Percentiles rank a stretch among this genome's conserved stretches.
Evolutionary conservation across 768 basidiomycete genomes (phyloP).

Genomic region (Suillus decipiens): DNA sequence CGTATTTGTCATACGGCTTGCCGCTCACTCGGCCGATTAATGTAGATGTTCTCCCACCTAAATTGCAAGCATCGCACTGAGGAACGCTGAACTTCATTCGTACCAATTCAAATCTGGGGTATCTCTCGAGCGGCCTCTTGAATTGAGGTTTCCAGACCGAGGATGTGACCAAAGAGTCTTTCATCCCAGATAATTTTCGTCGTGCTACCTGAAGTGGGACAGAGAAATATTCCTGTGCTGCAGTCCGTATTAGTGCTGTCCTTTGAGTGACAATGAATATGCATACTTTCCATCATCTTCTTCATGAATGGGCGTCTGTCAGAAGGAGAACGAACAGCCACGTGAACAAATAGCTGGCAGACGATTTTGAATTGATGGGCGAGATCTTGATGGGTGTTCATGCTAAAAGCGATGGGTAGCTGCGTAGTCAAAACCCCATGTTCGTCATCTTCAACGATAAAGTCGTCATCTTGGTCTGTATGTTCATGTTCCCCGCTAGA

Average conservation of each 20-base stretch:
- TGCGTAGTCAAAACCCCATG: slow-evolving; percentile 38
- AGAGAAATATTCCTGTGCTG: slow-evolving; percentile 71
- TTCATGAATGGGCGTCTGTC: slow-evolving; percentile 60
- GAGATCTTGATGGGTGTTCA: slow-evolving; percentile 75
- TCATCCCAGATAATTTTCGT: slow-evolving; percentile 67
- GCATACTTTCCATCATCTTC: slow-evolving; percentile 49
- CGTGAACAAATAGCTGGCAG: slow-evolving; percentile 84
- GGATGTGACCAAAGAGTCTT: slow-evolving; percentile 80
- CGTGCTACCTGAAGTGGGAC: slow-evolving; percentile 67
- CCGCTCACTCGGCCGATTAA: slow-evolving; percentile 64
- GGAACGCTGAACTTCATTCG: slow-evolving; percentile 57
- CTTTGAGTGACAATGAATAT: neutral
- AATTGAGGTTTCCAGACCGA: slow-evolving; percentile 80
- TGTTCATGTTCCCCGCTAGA: slow-evolving; percentile 38
- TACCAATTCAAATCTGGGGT: slow-evolving; percentile 62
- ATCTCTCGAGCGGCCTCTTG: slow-evolving; percentile 61
- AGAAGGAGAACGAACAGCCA: slow-evolving; percentile 60
- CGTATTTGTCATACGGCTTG: slow-evolving; percentile 64
- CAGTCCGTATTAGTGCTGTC: slow-evolving; percentile 9
- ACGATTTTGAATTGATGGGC: slow-evolving; percentile 83
- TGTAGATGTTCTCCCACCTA: slow-evolving; percentile 70
- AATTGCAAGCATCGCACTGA: slow-evolving; percentile 81
- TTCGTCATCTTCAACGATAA: slow-evolving; percentile 70
- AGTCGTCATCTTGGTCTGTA: slow-evolving; percentile 32
- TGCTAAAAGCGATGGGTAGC: slow-evolving; percentile 80